phyloP scores from a whole-genome alignment of 768 basidiomycete species.

The Lactifluus hygrophoroides region DNA sequence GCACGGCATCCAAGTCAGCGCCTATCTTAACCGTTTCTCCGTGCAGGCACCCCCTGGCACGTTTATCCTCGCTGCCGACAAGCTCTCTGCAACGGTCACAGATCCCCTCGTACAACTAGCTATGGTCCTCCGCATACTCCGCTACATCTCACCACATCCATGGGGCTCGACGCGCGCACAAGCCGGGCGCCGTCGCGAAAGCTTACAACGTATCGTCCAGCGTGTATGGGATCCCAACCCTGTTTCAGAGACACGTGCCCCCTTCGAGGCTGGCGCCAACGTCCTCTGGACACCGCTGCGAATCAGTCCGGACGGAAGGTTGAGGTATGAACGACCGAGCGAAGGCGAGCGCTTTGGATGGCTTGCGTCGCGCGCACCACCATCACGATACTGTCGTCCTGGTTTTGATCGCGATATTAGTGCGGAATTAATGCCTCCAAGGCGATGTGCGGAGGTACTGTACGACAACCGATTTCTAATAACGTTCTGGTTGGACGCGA shows the following conservation, averaged over 20 bases:
- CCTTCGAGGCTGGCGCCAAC: constrained; percentile 13
- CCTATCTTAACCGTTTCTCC: constrained; percentile 14
- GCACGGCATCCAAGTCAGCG: constrained; percentile 6
- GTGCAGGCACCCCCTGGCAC: constrained; percentile 25
- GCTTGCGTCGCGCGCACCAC: constrained; percentile 55
- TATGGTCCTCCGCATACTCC: constrained; percentile 40
- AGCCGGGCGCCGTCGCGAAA: constrained; percentile 40
- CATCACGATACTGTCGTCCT: constrained; percentile 23
- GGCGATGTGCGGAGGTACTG: constrained; percentile 34
- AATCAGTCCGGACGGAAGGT: constrained; percentile 3
- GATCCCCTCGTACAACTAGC: constrained; percentile 21
- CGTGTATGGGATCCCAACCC: constrained; percentile 38
- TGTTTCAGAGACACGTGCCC: constrained; percentile 22
- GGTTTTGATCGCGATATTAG: constrained; percentile 37
- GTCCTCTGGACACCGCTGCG: constrained; percentile 18
- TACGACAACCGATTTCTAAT: constrained; percentile 63
- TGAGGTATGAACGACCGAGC: background rate
- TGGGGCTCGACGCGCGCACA: constrained; percentile 70
- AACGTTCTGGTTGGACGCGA: constrained; percentile 34
- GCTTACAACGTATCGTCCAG: constrained; percentile 39
- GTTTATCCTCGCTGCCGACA: constrained; percentile 22
- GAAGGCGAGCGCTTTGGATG: constrained; percentile 37
- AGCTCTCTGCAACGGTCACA: constrained; percentile 10
- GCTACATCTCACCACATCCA: constrained; percentile 61
- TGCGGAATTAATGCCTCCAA: constrained; percentile 3